Evolutionary conservation across 345 rosid species (phyloP), one percentile per base, ranked within the genome.

Genomic region (Ceriops tagal): DNA sequence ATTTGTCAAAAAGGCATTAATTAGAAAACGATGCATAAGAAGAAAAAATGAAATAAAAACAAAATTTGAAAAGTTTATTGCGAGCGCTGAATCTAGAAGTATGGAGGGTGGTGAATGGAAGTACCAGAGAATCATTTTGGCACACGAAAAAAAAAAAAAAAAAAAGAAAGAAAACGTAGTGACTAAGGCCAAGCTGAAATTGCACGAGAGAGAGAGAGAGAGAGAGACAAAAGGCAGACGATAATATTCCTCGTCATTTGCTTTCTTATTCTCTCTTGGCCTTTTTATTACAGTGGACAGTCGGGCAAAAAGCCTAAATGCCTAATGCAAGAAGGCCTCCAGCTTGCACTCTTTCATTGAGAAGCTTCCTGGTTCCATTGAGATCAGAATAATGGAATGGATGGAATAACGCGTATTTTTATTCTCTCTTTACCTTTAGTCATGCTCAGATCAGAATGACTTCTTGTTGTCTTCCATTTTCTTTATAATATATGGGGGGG

Each of bases 401-500:
- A 37, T 26, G 47, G 63, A 22, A 67, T 26, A 53, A 47, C 65
- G 31, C 20, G 47, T 5, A 15, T 6, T 28, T 68, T 27, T 58
- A 39, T 22, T 37, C 13, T 22, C 35, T 31, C 39, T 18, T 21
- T 18, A 8, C 55, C 56, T 58, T 58, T 8, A 19, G 24, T 57
- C 58, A 16, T 59, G 0, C 32, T 60, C 28, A 1, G 26, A 24
- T 60, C 28, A 1, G 26, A 24, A 60, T 69, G 49, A 11, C 13
- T 46, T 61, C 66, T 61, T 69, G 20, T 18, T 69, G 60, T 61
- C 58, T 51, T 69, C 60, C 66, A 69, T 69, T 51, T 61, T 51
- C 52, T 34, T 32, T 61, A 21, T 69, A 5, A 7, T 34, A 28
- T 22, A 47, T 28, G 31, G 27, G 53, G 31, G 30, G 6, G n/a